Evolutionary conservation across 2,329 filamentous ascomycete species (phyloP), one percentile per base, ranked within the genome.

Genomic region (Thielaviopsis punctulata): DNA sequence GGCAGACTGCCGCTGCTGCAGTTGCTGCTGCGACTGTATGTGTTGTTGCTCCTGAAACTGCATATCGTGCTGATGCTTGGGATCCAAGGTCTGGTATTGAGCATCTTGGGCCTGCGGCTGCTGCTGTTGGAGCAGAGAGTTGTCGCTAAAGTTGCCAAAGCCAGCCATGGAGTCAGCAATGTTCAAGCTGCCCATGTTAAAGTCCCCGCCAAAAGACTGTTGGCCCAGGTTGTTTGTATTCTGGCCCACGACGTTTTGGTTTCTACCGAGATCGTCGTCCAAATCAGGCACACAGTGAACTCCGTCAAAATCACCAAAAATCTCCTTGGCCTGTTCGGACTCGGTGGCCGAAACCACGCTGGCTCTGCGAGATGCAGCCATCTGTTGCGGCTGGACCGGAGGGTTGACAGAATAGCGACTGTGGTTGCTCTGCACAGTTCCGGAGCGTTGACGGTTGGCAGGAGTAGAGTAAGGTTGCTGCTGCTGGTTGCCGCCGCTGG

Each of bases 301-400:
- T 36, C 86, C 86, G 62, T 92, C 86, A 61, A 92, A 92, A 62
- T 89, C 84, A 43, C 79, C 75, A 68, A 90, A 92, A 2, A 84
- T 76, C 39, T 73, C 72, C 67, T 56, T 79, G 69, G 18, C 77
- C 77, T 61, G 84, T 27, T 82, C 79, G 53, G 73, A 80, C 2
- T 82, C 84, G 52, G 75, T 74, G 15, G 44, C 23, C 18, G 53
- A 55, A 12, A 39, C 39, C 21, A 41, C 24, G 6, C 48, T 39
- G 36, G 33, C 27, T 51, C 48, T 33, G 4, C 43, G 15, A 15
- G 50, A 21, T n/a, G 33, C 36, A n/a, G 45, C 18, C 5, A 19
- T 50, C 4, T 41, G 21, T 13, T 50, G 48, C 3, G 22, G 25
- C 27, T 49, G 47, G 5, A n/a, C 8, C 47, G 25, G 25, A 27